Base-by-base conservation (phyloP, 2,329 filamentous ascomycete species). In the Exophiala aquamarina region DNA sequence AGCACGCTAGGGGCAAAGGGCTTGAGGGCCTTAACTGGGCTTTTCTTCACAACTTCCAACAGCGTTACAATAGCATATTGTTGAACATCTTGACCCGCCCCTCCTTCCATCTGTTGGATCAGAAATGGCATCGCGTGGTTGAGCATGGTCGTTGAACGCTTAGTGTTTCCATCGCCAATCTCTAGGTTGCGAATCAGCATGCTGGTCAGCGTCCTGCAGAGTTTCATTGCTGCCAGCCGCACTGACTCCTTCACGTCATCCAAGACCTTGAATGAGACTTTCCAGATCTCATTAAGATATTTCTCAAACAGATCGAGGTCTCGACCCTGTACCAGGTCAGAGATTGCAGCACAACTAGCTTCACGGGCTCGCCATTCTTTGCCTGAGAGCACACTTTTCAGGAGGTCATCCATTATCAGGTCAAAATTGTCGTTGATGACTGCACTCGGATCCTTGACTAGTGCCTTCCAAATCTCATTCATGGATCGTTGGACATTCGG, bases 241-340 rank as follows among this genome's bases (percentile, higher is more conserved):
- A 98, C 93, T 1, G 86, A 90, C 6, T 86, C 86, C 65, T 98
- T 98, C 66, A 97, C 94, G 65, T 98, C 93, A 65, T 98, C 93
- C 4, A 97, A 75, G 0, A 98, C 90, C 61, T 89, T 94, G 66
- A 97, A 86, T 1, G 89, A 86, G 20, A 86, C 82, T 9, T 79
- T 81, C 86, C 93, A 96, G 39, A 97, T 89, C 15, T 89, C 81
- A 44, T 84, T 79, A 41, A 97, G 86, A 62, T 93, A 91, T 48
- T 82, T 82, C 58, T 92, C 88, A 60, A 96, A 97, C 67, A 85
- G 82, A 21, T 76, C 72, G 50, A 87, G 84, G 2, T 84, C 81
- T 20, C 87, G 79, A 0, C 91, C 91, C 57, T 93, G 87, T 6
- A 97, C 79, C 1, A 98, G 76, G 63, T 97, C 91, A 0, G 87